These are phyloP conservation scores for Claviceps lovelessii DNA, from an alignment of 2,329 filamentous ascomycete genomes.

Conservation along the genomic window DNA sequence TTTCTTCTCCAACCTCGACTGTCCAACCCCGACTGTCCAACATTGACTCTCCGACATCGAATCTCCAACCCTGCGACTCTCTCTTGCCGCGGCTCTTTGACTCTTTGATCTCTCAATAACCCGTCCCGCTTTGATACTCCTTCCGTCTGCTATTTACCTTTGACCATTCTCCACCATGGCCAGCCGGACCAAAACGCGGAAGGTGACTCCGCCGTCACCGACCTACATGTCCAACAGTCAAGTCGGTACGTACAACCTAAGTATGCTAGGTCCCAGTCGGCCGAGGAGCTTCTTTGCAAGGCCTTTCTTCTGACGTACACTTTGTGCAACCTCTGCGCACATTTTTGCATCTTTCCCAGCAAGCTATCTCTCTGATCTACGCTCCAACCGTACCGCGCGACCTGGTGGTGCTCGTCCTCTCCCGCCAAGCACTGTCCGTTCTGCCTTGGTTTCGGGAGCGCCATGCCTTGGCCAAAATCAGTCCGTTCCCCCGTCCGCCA, in stretches of 20 bases:
- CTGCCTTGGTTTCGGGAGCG: constrained; percentile 14
- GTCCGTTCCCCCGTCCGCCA: constrained; percentile 15
- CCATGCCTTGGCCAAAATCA: constrained; percentile 17
- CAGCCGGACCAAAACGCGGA: constrained; percentile 27
- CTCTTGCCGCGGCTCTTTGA: not conserved
- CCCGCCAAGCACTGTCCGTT: constrained; percentile 22
- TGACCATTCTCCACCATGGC: constrained; percentile 11
- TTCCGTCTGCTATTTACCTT: not conserved
- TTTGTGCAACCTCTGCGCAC: too few relatives aligned
- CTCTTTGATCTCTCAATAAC: not conserved
- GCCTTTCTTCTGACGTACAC: not conserved
- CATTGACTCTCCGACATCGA: not conserved
- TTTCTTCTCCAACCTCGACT: not conserved
- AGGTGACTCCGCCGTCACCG: constrained; percentile 46
- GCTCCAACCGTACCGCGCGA: constrained; percentile 50
- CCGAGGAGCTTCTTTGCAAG: too few relatives aligned
- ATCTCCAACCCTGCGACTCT: too few relatives aligned
- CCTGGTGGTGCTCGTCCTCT: constrained; percentile 59
- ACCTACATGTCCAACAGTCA: constrained; percentile 54
- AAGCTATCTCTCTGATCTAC: constrained; percentile 55
- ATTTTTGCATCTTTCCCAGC: constrained; percentile 29
- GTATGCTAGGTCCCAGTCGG: not conserved
- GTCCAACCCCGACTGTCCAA: not conserved
- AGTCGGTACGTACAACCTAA: constrained; percentile 37
- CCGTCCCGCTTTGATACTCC: not conserved